These are phyloP conservation scores for Eragrostis tef DNA, from an alignment of 202 grass and related monocot genomes.

Conservation along the genomic window DNA sequence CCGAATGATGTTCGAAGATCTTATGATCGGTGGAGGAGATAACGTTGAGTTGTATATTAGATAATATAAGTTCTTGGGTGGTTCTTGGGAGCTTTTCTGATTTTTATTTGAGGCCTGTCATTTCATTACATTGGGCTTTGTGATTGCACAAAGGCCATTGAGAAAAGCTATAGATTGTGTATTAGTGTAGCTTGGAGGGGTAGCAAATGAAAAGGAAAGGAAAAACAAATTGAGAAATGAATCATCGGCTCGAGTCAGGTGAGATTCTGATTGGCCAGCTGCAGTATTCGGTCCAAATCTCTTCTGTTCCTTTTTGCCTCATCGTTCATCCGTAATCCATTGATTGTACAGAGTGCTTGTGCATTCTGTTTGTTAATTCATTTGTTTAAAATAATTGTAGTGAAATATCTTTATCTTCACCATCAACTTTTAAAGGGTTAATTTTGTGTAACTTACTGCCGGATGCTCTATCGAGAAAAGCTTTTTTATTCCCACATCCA, in stretches of 20 bases:
- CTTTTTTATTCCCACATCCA: too few species aligned
- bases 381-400: too few species aligned
- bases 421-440: too few species aligned
- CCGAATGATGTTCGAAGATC: constrained; percentile 35
- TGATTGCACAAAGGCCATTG: constrained; percentile 45
- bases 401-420: too few species aligned
- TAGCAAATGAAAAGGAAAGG: background rate
- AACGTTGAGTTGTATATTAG: constrained; percentile 44
- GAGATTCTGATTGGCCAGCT: background rate
- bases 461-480: too few species aligned
- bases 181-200: constrained; percentile 25
- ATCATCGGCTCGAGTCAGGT: background rate
- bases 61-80: constrained; percentile 34
- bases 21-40: constrained; percentile 52
- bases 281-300: background rate
- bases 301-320: background rate
- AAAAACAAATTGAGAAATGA: background rate
- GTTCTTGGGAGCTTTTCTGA: constrained; percentile 15
- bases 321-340: background rate
- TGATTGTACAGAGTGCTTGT: background rate
- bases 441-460: too few species aligned
- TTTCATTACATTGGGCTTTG: constrained; percentile 45
- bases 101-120: constrained; percentile 37
- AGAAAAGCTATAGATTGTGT: constrained; percentile 40
- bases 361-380: background rate